Conservation (phyloP, 305 asterid genomes). For the Fraxinus sp. region DNA sequence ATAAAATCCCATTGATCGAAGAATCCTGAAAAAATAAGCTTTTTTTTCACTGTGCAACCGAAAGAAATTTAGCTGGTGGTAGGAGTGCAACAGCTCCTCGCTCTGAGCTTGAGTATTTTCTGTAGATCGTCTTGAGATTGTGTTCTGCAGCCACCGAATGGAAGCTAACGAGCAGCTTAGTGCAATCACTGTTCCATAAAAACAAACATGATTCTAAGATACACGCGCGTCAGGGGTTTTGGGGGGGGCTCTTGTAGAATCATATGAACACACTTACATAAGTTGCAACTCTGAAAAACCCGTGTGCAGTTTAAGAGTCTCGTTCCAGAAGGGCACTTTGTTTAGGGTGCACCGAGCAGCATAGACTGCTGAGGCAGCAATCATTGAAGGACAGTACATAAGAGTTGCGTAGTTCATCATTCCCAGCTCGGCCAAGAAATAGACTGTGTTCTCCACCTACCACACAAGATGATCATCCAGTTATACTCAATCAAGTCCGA, state of each 20-base stretch:
- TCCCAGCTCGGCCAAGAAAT: conserved; percentile 29
- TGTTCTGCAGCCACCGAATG: neutral
- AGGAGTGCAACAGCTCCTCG: neutral
- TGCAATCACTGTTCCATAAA: neutral
- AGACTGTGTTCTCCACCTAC: conserved; percentile 45
- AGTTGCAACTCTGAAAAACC: conserved; percentile 45
- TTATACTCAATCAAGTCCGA: neutral
- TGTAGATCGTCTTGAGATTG: neutral
- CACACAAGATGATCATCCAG: neutral
- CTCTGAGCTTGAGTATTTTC: neutral
- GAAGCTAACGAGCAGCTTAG: neutral
- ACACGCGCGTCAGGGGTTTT: neutral
- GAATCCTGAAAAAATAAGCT: neutral
- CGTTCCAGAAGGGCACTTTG: conserved; percentile 27
- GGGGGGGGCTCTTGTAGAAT: too few relatives aligned
- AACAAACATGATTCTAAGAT: neutral
- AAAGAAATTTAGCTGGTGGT: neutral
- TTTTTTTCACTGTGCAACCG: neutral
- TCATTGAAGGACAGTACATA: conserved; percentile 28
- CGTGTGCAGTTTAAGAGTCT: conserved; percentile 26
- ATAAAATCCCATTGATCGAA: neutral
- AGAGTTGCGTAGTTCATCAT: conserved; percentile 29
- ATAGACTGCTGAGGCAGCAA: conserved; percentile 38
- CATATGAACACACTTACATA: conserved; percentile 33
- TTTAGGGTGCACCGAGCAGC: conserved; percentile 31